A percentile compares a stretch with the other conserved stretches of the same genome.
phyloP scores from a whole-genome alignment of 192 early-diverging fungal genomes.

The Gigaspora rosea region DNA sequence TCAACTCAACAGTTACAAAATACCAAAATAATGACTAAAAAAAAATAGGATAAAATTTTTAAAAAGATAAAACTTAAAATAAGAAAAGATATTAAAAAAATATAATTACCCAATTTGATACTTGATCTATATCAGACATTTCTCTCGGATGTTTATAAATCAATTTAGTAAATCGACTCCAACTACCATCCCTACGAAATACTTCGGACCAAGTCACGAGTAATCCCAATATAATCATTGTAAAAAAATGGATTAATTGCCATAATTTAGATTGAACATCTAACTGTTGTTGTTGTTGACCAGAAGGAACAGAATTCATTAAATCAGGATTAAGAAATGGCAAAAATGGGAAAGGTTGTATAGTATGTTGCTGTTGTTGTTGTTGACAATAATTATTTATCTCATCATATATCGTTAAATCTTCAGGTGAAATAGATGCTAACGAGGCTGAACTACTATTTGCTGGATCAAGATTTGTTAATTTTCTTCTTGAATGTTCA shows the following conservation, averaged over 20 bases:
- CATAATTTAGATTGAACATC: constrained; percentile 49
- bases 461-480: constrained; percentile 10
- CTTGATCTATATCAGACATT: not conserved
- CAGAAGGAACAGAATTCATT: not conserved
- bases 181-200: constrained; percentile 22
- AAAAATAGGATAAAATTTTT: not conserved
- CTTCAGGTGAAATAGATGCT: constrained; percentile 5
- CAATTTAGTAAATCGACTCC: constrained; percentile 4
- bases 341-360: not conserved
- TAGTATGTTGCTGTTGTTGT: constrained; percentile 16
- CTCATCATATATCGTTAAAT: not conserved
- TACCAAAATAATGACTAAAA: constrained; percentile 59
- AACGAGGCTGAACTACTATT: constrained; percentile 28
- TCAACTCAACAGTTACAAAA: constrained; percentile 52
- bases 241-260: constrained; percentile 53
- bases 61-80: not conserved
- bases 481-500: constrained; percentile 7
- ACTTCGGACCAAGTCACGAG: constrained; percentile 45
- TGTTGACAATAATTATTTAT: not conserved
- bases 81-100: not conserved
- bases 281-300: constrained; percentile 23
- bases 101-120: not conserved
- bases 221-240: constrained; percentile 46
- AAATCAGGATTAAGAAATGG: not conserved
- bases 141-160: not conserved